These are phyloP conservation scores for Sphaerulina vaccinii DNA, from an alignment of 2,329 filamentous ascomycete species.

Conservation along the genomic window DNA sequence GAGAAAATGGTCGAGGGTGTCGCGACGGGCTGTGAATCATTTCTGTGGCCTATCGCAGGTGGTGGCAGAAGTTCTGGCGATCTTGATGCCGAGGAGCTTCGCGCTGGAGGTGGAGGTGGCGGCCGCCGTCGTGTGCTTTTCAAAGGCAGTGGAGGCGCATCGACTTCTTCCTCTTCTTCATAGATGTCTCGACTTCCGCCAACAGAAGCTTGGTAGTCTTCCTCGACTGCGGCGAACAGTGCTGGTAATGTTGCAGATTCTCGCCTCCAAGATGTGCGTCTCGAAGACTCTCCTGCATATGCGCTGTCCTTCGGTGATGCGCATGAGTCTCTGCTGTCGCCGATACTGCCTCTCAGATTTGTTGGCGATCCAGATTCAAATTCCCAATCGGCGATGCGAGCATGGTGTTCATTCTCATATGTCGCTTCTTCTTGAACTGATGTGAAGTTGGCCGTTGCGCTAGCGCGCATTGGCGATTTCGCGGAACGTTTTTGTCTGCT, in stretches of 20 bases:
- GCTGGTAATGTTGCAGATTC: constrained; percentile 32
- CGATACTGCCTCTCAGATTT: constrained; percentile 17
- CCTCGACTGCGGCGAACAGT: constrained; percentile 21
- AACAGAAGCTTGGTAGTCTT: constrained; percentile 20
- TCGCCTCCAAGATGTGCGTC: constrained; percentile 17
- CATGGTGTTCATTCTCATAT: constrained; percentile 2
- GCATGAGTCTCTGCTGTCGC: constrained; percentile 12
- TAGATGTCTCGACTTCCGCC: constrained; percentile 9
- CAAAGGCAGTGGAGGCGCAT: constrained; percentile 2
- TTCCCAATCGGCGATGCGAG: constrained; percentile 23
- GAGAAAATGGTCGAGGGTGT: constrained; percentile 22
- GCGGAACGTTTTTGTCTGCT: not conserved
- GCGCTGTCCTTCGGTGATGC: constrained; percentile 23
- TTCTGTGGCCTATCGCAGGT: constrained; percentile 18
- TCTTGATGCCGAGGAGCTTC: not conserved
- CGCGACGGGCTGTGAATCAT: constrained; percentile 10
- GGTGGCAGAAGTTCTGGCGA: constrained; percentile 19
- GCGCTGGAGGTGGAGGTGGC: constrained; percentile 4
- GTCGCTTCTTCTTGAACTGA: constrained; percentile 6
- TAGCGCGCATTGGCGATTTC: not conserved
- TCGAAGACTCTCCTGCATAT: constrained; percentile 16
- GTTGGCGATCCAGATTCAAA: constrained; percentile 29
- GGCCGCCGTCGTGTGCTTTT: constrained; percentile 4
- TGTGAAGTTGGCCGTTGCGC: constrained; percentile 14
- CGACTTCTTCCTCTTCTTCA: not conserved